Percentiles rank a stretch among this genome's conserved stretches.
These are phyloP conservation scores for Phytophthora sojae DNA, from an alignment of 352 stramenopile species.

Conservation along the genomic window DNA sequence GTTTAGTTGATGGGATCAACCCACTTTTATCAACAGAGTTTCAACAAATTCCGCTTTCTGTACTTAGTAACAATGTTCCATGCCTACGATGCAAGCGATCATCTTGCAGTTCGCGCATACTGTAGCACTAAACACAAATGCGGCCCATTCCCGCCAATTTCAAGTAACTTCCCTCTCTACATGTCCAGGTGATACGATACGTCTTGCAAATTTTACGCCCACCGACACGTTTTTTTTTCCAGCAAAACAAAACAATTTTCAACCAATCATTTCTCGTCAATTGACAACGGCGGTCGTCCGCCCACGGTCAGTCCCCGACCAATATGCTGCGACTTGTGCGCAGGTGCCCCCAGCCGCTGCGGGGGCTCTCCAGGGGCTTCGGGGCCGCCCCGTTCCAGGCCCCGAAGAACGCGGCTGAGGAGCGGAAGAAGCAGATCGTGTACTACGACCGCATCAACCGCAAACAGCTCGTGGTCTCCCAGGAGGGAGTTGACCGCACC, in stretches of 20 bases:
- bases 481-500: constrained; percentile 37
- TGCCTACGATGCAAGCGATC: too few relatives aligned
- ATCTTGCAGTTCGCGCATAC: too few relatives aligned
- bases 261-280: not conserved
- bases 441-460: constrained; percentile 52
- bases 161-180: too few relatives aligned
- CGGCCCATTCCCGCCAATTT: too few relatives aligned
- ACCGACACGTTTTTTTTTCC: not conserved
- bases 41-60: too few relatives aligned
- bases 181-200: too few relatives aligned
- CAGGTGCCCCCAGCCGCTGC: constrained; percentile 2
- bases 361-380: constrained; percentile 14
- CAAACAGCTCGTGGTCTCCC: constrained; percentile 40
- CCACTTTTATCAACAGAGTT: too few relatives aligned
- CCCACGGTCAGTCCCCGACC: not conserved
- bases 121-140: too few relatives aligned
- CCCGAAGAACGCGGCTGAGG: not conserved
- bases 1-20: too few relatives aligned
- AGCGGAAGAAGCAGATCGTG: constrained; percentile 15
- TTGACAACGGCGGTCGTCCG: not conserved
- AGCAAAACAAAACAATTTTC: not conserved
- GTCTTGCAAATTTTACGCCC: not conserved
- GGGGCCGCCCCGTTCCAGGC: constrained; percentile 8
- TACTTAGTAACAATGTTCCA: too few relatives aligned
- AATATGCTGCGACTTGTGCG: constrained; percentile 16